A percentile compares a stretch with the other conserved stretches of the same genome.
Conservation (phyloP, 2,329 filamentous ascomycete genomes). For the Cryphonectria japonica region DNA sequence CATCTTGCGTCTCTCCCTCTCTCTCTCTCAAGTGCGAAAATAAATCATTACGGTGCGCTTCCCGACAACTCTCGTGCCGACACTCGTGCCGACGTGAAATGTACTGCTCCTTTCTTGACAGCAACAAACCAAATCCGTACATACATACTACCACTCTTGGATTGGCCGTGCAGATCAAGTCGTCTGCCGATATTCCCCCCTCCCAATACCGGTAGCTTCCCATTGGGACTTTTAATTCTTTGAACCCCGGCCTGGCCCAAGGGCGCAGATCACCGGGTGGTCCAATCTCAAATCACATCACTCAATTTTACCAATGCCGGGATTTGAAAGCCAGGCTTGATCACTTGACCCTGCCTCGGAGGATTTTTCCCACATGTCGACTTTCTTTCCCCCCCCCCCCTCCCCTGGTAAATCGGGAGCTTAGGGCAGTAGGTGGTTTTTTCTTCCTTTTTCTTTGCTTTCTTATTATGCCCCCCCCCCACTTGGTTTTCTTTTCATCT, state of each 20-base stretch:
- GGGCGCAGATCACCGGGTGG: not conserved
- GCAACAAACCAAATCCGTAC: not conserved
- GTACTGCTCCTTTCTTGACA: not conserved
- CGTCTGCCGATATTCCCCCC: not conserved
- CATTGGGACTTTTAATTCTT: not conserved
- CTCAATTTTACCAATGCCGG: not conserved
- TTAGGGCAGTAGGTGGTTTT: not conserved
- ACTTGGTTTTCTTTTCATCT: no score
- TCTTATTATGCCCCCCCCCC: no score
- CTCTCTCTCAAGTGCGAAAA: not conserved
- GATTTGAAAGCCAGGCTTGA: not conserved
- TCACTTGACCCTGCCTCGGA: slow-evolving; percentile 4
- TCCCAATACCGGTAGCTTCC: slow-evolving; percentile 1
- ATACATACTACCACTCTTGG: not conserved
- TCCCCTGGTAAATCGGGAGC: not conserved
- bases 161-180: not conserved
- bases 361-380: not conserved
- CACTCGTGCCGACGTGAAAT: not conserved
- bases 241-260: not conserved
- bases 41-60: not conserved
- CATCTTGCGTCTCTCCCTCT: not conserved
- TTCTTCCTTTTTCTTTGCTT: not conserved
- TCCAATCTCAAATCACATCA: not conserved
- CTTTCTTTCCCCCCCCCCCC: not conserved
- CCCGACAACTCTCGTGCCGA: not conserved